Base-by-base conservation (phyloP, 2,329 filamentous ascomycete species). In the Fusarium heterosporum region DNA sequence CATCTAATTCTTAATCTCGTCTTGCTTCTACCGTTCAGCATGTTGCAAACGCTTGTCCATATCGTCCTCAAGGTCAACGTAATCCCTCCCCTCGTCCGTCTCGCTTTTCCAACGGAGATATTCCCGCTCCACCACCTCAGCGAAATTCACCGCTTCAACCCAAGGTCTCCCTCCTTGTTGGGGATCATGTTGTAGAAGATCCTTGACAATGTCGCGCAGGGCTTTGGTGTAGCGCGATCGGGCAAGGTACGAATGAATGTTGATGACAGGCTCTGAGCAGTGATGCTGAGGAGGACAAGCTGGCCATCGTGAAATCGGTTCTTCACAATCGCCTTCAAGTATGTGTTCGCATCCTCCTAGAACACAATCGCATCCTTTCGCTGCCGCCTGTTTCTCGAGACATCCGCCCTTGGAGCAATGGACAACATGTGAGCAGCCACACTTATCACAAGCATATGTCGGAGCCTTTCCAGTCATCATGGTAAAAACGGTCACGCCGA, bases 391-490 rank as follows among this genome's bases (percentile, higher is more conserved):
- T 12, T 41, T 43, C 46, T 78, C 75, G 26, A 73, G 59, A 55
- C 76, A 78, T 3, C 68, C 71, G 17, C 72, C 73, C 2, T 49
- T 8, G 30, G 41, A 7, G 59, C 78, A 81, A 16, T 72, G 70
- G 25, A 74, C 68, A 4, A 75, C 66, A 60, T 59, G 77, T 61
- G 53, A 77, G 62, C 68, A 72, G 6, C 60, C 59, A 49, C 66
- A 71, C 13, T 56, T 28, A 9, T 61, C 45, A 48, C 74, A 73
- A 32, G 22, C 22, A 50, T 60, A 52, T 6, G 60, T 57, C 22
- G 55, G 69, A 11, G 42, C 16, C 6, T 45, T 36, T 8, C 76
- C 75, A 10, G 70, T 73, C 80, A 83, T 83, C 81, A 83, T 82
- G 48, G 71, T 74, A 63, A 78, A 79, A 43, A 83, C 60, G 28